These are phyloP conservation scores for Penicillium sp. DNA, from an alignment of 2,329 filamentous ascomycete genomes.

Conservation along the genomic window DNA sequence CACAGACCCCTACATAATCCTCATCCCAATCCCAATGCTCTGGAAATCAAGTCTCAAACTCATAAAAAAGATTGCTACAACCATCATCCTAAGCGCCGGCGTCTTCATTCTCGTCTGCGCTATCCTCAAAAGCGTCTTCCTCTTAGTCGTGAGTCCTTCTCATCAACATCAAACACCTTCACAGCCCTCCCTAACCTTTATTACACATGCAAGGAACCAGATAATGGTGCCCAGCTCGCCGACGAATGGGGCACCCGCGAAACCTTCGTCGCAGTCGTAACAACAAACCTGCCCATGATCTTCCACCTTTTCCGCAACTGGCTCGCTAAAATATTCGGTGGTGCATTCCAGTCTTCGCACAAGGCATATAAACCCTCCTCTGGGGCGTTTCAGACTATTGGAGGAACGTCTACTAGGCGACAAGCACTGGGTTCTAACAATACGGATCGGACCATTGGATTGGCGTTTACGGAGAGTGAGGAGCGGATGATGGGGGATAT, in stretches of 20 bases:
- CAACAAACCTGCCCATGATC: constrained; percentile 40
- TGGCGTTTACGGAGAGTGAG: constrained; percentile 46
- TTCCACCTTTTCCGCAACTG: constrained; percentile 44
- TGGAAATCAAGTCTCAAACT: constrained; percentile 50
- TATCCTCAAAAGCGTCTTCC: constrained; percentile 51
- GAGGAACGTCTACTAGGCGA: constrained; percentile 18
- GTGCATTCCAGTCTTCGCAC: constrained; percentile 38
- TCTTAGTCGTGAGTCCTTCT: constrained; percentile 37
- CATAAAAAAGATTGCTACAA: constrained; percentile 50
- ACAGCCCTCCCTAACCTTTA: background rate
- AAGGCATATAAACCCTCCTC: constrained; percentile 40
- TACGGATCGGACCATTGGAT: constrained; percentile 35
- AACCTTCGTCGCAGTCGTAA: constrained; percentile 41
- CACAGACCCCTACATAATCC: constrained; percentile 58
- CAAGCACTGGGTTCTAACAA: constrained; percentile 27
- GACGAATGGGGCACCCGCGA: constrained; percentile 41
- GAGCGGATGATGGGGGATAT: constrained; percentile 47
- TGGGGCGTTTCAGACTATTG: constrained; percentile 10
- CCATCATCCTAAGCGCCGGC: constrained; percentile 53
- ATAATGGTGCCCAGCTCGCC: constrained; percentile 32
- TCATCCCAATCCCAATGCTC: constrained; percentile 57
- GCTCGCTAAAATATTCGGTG: constrained; percentile 39
- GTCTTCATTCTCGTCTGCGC: constrained; percentile 53
- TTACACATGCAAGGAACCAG: constrained; percentile 22
- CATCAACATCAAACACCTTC: background rate